Conservation (phyloP, 495 filamentous ascomycete genomes). For the Tuber indicum region DNA sequence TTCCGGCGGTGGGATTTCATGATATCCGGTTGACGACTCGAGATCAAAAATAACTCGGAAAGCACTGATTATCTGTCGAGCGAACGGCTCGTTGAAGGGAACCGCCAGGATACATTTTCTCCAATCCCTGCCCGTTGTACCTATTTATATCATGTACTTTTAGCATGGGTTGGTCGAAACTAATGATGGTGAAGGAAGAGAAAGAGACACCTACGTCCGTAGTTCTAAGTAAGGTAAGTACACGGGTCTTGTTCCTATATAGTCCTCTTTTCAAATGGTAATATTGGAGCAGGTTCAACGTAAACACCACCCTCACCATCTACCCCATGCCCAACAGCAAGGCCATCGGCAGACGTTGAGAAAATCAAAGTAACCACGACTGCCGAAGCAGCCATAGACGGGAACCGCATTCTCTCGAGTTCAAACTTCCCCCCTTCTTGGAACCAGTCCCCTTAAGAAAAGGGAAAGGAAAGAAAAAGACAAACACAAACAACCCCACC, state of each 20-base stretch:
- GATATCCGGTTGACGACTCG: conserved; percentile 14
- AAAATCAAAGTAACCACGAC: not conserved
- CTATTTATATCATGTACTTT: not conserved
- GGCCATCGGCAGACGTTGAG: not conserved
- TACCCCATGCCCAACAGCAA: not conserved
- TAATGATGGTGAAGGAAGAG: not conserved
- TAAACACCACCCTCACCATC: not conserved
- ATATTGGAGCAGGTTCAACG: not conserved
- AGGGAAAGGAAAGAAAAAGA: not conserved
- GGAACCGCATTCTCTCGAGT: not conserved
- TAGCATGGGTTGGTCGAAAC: not conserved
- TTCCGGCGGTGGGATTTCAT: conserved; percentile 20
- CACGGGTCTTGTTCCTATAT: conserved; percentile 9
- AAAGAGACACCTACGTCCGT: not conserved
- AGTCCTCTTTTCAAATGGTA: not conserved
- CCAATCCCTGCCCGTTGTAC: conserved; percentile 14
- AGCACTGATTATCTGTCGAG: conserved; percentile 8
- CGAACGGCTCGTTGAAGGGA: conserved; percentile 14
- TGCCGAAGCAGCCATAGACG: not conserved
- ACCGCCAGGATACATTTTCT: conserved; percentile 21
- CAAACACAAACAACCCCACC: not conserved
- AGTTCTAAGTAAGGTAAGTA: conserved; percentile 14
- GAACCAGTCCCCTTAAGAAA: not conserved
- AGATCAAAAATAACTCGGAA: conserved; percentile 20
- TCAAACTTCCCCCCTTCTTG: not conserved